These are phyloP conservation scores for Saccharomycopsis selenospora DNA, from an alignment of 805 yeast genomes.

Conservation along the genomic window DNA sequence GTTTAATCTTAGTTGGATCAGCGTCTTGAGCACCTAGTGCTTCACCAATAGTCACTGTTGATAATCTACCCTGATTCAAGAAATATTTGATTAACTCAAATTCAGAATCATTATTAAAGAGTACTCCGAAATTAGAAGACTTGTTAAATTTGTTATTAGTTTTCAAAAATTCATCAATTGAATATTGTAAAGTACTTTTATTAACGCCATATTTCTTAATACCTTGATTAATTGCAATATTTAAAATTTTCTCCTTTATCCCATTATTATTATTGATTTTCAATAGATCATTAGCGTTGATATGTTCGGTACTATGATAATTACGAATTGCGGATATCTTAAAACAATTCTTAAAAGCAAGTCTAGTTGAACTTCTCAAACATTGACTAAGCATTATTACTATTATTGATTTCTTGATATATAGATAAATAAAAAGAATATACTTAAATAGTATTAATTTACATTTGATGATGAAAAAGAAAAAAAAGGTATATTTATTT, in stretches of 20 bases:
- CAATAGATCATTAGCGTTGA: conserved; percentile 5
- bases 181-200: conserved; percentile 4
- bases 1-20: neutral
- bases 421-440: too few relatives aligned
- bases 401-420: too few relatives aligned
- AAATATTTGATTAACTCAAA: conserved; percentile 9
- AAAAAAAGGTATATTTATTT: too few relatives aligned
- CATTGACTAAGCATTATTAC: too few relatives aligned
- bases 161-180: conserved; percentile 2
- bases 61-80: conserved; percentile 8
- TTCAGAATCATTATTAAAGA: conserved; percentile 6
- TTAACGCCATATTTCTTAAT: conserved; percentile 13
- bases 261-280: neutral
- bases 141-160: conserved; percentile 1
- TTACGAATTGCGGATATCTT: neutral
- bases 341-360: too few relatives aligned
- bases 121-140: conserved; percentile 7
- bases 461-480: too few relatives aligned
- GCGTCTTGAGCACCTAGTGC: conserved; percentile 8
- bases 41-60: conserved; percentile 2
- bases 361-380: too few relatives aligned
- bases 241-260: conserved; percentile 10
- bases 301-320: conserved; percentile 12
- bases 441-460: too few relatives aligned
- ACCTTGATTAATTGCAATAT: conserved; percentile 3